Base-by-base conservation (phyloP, 139 green algal species). In the Volvox reticuliferus region DNA sequence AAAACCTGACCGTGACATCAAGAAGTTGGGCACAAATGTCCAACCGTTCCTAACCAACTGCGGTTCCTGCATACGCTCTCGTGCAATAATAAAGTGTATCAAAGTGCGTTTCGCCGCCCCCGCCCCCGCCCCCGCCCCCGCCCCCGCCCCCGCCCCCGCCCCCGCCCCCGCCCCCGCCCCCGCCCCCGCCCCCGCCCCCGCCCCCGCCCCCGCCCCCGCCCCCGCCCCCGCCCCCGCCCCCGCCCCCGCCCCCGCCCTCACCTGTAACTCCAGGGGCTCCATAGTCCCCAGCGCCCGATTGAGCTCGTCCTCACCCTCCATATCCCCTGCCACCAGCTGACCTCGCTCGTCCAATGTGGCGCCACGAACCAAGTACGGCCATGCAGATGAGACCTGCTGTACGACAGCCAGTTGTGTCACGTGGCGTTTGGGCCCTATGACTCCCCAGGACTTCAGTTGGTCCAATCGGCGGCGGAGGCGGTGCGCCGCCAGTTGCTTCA, bases 271-370 rank as follows among this genome's bases (percentile, higher is more conserved):
- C 22, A 33, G 12, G 13, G 75, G 75, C 37, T 19, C 12, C 44
- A 86, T 28, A 22, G 1, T 17, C 22, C n/a, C n/a, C 37, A 86
- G 44, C 44, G 37, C 22, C 26, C 2, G 44, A 22, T 67, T 71
- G 50, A 68, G 3, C 14, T 71, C 44, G 79, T 86, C 79, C 44
- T 44, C 16, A 17, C 61, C 79, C 13, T 71, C 55, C 44, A 71
- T 1, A 0, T 16, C 37, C 12, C n/a, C 22, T 19, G 20, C 12
- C 44, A 36, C 44, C 79, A 86, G 0, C 19, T 36, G 50, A n/a
- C 79, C 79, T 55, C 19, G 22, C 22, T 37, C 50, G 79, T 86
- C 79, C 50, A 71, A 55, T 68, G n/a, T 55, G 44, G 79, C 79
- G 26, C 79, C 79, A 13, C 24, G 21, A 13, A 86, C 21, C 5